Base-by-base conservation (phyloP, 164 flowering plant genomes). In the Tetracentron sinense region DNA sequence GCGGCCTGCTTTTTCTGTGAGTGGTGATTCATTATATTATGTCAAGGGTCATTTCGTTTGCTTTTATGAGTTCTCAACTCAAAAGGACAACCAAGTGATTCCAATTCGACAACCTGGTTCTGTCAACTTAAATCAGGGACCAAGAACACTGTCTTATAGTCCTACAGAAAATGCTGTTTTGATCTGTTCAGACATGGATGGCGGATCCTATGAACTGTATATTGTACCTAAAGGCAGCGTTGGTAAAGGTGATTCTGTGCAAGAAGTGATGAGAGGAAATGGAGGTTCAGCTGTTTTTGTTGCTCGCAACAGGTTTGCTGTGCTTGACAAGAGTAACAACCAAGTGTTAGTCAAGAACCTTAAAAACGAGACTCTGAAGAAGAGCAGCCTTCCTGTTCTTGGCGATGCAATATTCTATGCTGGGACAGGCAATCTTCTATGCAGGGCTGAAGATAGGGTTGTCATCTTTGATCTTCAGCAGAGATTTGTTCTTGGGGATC, bases 381-480 rank as follows among this genome's bases (percentile, higher is more conserved):
- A 12, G 19, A 46, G 49, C 49, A 46, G 20, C 49, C 49, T 46
- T 46, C 49, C 49, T 46, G 49, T 46, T 12, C n/a, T 15, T 46
- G n/a, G n/a, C n/a, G n/a, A n/a, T n/a, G n/a, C n/a, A n/a, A n/a
- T n/a, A n/a, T n/a, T n/a, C n/a, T n/a, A n/a, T n/a, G n/a, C n/a
- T n/a, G n/a, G n/a, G n/a, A n/a, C n/a, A n/a, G n/a, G n/a, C n/a
- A n/a, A n/a, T 19, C 49, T 46, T 2, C 20, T 46, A 46, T 46
- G 49, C 49, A 15, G 49, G 49, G 49, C 49, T 46, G 49, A 46
- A 46, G 49, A 46, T 46, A 46, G 49, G 49, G 49, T 46, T 2
- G 49, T 17, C 49, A 46, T n/a, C n/a, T n/a, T n/a, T n/a, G n/a
- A n/a, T n/a, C n/a, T n/a, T n/a, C n/a, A n/a, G n/a, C n/a, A n/a